phyloP scores from a whole-genome alignment of 1,284 basidiomycete species.

The Tetrapyrgos nigripes region DNA sequence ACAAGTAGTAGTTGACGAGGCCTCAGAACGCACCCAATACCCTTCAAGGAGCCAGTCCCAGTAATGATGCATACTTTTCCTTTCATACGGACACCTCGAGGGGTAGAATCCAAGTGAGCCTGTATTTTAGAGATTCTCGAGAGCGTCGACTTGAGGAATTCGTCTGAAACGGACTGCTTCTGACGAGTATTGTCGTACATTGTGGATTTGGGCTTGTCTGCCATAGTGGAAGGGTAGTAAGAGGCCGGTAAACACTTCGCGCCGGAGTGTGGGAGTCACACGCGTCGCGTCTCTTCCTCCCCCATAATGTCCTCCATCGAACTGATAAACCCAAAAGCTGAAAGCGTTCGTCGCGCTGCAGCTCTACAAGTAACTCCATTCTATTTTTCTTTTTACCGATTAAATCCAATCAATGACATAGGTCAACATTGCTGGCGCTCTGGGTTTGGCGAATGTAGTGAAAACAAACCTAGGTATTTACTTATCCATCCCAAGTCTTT shows the following conservation, averaged over 20 bases:
- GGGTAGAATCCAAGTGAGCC: slow-evolving; percentile 65
- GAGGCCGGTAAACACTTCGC: neutral
- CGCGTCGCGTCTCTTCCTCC: neutral
- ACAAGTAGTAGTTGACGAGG: slow-evolving; percentile 5
- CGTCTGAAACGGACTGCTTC: slow-evolving; percentile 3
- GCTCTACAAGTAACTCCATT: slow-evolving; percentile 81
- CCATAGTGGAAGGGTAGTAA: slow-evolving; percentile 1
- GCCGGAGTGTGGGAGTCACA: neutral
- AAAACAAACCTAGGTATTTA: slow-evolving; percentile 91
- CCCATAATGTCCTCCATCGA: slow-evolving; percentile 79
- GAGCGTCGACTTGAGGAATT: slow-evolving; percentile 13
- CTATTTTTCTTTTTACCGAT: slow-evolving; percentile 24
- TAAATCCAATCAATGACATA: slow-evolving; percentile 32
- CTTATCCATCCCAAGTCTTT: slow-evolving; percentile 22
- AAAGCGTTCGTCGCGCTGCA: slow-evolving; percentile 91
- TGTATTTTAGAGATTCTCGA: slow-evolving; percentile 74
- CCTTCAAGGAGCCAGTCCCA: slow-evolving; percentile 83
- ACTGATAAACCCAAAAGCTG: slow-evolving; percentile 95
- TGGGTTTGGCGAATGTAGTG: slow-evolving; percentile 97
- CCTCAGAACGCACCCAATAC: slow-evolving; percentile 72
- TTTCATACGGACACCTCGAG: slow-evolving; percentile 65
- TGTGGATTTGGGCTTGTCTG: slow-evolving; percentile 6
- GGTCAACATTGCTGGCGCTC: slow-evolving; percentile 93
- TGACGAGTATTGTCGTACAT: slow-evolving; percentile 15
- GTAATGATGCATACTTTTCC: slow-evolving; percentile 93